Percentiles rank a stretch among this genome's conserved stretches.
These are phyloP conservation scores for Neocallimastix lanati DNA, from an alignment of 192 early-diverging fungal genomes.

Conservation along the genomic window DNA sequence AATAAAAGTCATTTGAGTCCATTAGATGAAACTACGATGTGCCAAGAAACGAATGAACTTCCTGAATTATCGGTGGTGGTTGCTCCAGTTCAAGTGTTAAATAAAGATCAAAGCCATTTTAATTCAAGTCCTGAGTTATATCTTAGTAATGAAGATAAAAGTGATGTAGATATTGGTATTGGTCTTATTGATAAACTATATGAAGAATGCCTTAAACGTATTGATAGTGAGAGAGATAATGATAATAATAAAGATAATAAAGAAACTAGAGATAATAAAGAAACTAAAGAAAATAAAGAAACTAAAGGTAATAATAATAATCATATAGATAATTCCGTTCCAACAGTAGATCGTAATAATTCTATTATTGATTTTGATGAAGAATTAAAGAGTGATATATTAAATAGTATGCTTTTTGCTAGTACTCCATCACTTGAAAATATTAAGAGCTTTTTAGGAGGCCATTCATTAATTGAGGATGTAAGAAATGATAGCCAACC, in stretches of 20 bases:
- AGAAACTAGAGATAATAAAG: background rate
- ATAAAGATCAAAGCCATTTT: too few species aligned
- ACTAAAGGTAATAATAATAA: too few species aligned
- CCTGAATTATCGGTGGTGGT: too few species aligned
- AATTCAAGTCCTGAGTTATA: too few species aligned
- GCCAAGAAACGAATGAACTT: too few species aligned
- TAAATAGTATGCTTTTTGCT: background rate
- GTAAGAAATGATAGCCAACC: too few species aligned
- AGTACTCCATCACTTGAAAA: background rate
- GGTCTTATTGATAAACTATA: background rate
- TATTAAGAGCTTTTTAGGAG: background rate
- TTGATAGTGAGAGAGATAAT: background rate
- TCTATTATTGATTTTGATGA: background rate
- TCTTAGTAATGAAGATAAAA: too few species aligned
- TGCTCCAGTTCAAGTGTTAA: too few species aligned
- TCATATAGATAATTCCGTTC: too few species aligned
- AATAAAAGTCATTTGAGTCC: background rate
- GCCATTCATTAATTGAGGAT: background rate
- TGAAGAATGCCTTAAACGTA: background rate
- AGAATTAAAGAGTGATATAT: background rate
- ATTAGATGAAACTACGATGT: background rate
- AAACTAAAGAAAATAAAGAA: too few species aligned
- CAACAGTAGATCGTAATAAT: background rate
- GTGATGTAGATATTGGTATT: background rate
- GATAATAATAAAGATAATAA: background rate